Evolutionary conservation across 345 rosid species (phyloP).

Genomic region (Leavenworthia alabamica): DNA sequence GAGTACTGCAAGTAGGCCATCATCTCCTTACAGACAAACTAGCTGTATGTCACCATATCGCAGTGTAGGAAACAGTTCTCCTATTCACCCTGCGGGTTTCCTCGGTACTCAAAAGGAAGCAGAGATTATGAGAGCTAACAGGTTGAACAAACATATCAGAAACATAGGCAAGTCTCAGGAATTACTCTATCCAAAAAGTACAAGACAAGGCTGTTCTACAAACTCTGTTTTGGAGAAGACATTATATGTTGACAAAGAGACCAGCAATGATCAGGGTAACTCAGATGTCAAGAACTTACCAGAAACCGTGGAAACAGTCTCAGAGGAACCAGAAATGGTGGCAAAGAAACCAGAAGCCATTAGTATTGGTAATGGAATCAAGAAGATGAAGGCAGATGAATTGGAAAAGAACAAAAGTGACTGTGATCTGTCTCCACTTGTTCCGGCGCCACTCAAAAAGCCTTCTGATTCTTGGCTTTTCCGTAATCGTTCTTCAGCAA

Average conservation of each 20-base stretch:
- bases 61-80: slow-evolving; percentile 50
- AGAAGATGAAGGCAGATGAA: slow-evolving; percentile 24
- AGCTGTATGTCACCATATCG: slow-evolving; percentile 53
- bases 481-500: slow-evolving; percentile 57
- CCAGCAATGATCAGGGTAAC: slow-evolving; percentile 17
- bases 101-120: slow-evolving; percentile 57
- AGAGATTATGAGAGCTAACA: slow-evolving; percentile 40
- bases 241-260: too few species aligned
- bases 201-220: slow-evolving; percentile 32
- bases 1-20: slow-evolving; percentile 30
- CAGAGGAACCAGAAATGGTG: slow-evolving; percentile 20
- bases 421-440: slow-evolving; percentile 32
- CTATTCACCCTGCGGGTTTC: slow-evolving; percentile 45
- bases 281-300: slow-evolving; percentile 30
- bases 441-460: slow-evolving; percentile 58
- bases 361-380: slow-evolving; percentile 8
- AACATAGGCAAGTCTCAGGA: slow-evolving; percentile 45
- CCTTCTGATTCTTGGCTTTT: slow-evolving; percentile 97
- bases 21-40: slow-evolving; percentile 56
- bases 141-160: slow-evolving; percentile 36
- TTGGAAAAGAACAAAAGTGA: slow-evolving; percentile 17
- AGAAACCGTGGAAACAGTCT: neutral
- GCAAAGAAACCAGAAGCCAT: slow-evolving; percentile 20
- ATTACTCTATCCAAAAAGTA: slow-evolving; percentile 33
- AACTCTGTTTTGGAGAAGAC: slow-evolving; percentile 49